Evolutionary conservation across 805 yeast genomes (phyloP).

Genomic region (Cyberlindnera japonica): DNA sequence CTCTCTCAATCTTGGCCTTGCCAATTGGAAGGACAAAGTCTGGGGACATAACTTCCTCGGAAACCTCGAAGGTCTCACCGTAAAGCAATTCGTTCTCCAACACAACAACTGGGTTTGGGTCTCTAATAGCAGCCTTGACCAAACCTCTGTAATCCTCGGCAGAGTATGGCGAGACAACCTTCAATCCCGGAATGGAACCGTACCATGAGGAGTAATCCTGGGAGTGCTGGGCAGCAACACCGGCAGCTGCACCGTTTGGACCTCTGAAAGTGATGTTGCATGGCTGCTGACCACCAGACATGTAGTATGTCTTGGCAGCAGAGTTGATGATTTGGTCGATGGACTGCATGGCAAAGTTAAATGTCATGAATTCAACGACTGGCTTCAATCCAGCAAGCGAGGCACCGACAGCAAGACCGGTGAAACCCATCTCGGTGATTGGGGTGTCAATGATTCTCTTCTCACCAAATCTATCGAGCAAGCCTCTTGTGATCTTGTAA

Average conservation of each 20-base stretch:
- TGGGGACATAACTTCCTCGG: conserved; percentile 83
- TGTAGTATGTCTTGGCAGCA: conserved; percentile 97
- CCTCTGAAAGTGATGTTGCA: conserved; percentile 98
- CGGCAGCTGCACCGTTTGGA: conserved; percentile 99
- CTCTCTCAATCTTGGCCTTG: conserved; percentile 91
- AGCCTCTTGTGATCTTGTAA: conserved; percentile 93
- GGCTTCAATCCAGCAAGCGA: conserved; percentile 82
- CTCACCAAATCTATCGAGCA: conserved; percentile 78
- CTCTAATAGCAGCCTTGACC: conserved; percentile 94
- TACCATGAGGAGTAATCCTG: conserved; percentile 98
- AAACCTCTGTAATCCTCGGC: conserved; percentile 96
- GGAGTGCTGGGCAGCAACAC: conserved; percentile 99
- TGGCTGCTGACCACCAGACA: conserved; percentile 99
- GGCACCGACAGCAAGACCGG: conserved; percentile 90
- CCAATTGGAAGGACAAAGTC: conserved; percentile 93
- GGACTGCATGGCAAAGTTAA: conserved; percentile 99
- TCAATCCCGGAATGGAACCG: conserved; percentile 96
- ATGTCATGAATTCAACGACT: conserved; percentile 97
- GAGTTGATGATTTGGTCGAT: conserved; percentile 98
- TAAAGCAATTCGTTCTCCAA: conserved; percentile 94
- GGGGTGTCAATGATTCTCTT: conserved; percentile 84
- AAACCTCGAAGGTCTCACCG: conserved; percentile 85
- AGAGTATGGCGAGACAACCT: conserved; percentile 92
- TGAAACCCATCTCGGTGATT: conserved; percentile 98
- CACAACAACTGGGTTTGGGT: conserved; percentile 96